Evolutionary conservation across 495 filamentous ascomycete genomes (phyloP), one percentile per base, ranked within the genome.

Genomic region (Aspergillus sclerotioniger): DNA sequence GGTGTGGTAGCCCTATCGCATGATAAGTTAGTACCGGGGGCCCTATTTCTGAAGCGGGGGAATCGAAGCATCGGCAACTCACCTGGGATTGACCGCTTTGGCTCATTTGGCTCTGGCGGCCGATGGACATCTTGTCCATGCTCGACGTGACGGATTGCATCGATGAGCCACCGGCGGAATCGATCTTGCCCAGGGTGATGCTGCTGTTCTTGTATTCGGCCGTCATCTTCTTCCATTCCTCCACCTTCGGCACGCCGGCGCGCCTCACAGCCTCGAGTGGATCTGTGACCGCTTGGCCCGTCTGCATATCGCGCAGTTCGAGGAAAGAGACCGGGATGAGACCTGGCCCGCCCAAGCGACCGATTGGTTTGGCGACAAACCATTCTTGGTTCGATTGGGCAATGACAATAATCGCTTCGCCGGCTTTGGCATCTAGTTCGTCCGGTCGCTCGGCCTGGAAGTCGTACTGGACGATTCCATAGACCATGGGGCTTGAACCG

Each of bases 191-290:
- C 29, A 98, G 79, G 5, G 90, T 90, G 68, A 98, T 98, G 72
- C 93, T 97, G 72, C 91, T 96, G 69, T 98, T 96, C 80, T 98
- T 98, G 76, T 98, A 98, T 49, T 97, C 92, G 20, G 91, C 92
- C 9, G 94, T 94, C 91, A 97, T 96, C 77, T 95, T 96, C 82
- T 98, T 98, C 94, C 94, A 98, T 65, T 98, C 95, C 69, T 98
- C 94, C 12, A 98, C 95, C 68, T 88, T 89, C n/a, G 95, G 94
- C 43, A 98, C 91, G 8, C 94, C 94, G 41, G 95, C 94, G 64
- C 86, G 83, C 59, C 84, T 85, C 52, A 98, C 90, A 7, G 95
- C 92, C 10, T 92, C 93, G 32, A 90, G 81, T 5, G 92, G 82
- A 71, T 98, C 92, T 8, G 83, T 70, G 0, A 97, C 91, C 3